Percentiles rank a stretch among this genome's conserved stretches.
Conservation (phyloP, 345 rosid species). For the Alliaria petiolata region DNA sequence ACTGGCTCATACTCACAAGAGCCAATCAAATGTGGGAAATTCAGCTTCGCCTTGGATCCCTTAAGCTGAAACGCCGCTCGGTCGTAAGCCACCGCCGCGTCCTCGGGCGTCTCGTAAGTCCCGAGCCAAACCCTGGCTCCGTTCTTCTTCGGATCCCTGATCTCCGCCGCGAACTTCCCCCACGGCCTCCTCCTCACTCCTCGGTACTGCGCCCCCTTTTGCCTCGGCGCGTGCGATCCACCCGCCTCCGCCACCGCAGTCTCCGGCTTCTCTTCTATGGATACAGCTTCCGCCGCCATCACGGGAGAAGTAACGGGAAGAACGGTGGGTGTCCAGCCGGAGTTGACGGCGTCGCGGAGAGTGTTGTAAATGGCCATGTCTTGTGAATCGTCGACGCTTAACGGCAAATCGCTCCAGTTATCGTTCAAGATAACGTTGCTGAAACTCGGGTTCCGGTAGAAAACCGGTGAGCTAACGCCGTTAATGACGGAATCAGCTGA, state of each 20-base stretch:
- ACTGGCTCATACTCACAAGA: conserved; percentile 36
- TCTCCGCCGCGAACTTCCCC: conserved; percentile 76
- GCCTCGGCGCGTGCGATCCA: conserved; percentile 10
- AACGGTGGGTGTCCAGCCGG: conserved; percentile 46
- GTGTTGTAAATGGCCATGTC: conserved; percentile 54
- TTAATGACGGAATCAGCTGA: conserved; percentile 3
- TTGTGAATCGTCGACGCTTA: conserved; percentile 52
- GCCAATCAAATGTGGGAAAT: conserved; percentile 56
- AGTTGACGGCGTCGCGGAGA: conserved; percentile 48
- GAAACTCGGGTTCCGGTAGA: conserved; percentile 27
- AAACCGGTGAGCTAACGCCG: conserved; percentile 20
- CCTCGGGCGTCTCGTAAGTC: conserved; percentile 59
- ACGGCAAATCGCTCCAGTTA: conserved; percentile 46
- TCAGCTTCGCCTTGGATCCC: conserved; percentile 54
- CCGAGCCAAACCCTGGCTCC: conserved; percentile 72
- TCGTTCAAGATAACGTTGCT: conserved; percentile 36
- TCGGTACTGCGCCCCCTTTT: conserved; percentile 37
- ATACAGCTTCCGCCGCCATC: not conserved
- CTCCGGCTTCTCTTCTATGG: not conserved
- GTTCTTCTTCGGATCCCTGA: conserved; percentile 59
- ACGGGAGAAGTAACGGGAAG: not conserved
- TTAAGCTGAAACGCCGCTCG: conserved; percentile 52
- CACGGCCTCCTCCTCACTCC: conserved; percentile 56
- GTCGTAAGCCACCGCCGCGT: conserved; percentile 64
- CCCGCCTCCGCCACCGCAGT: not conserved